phyloP scores from a whole-genome alignment of 108 stramenopile genomes.

The Conticribra guillardii region DNA sequence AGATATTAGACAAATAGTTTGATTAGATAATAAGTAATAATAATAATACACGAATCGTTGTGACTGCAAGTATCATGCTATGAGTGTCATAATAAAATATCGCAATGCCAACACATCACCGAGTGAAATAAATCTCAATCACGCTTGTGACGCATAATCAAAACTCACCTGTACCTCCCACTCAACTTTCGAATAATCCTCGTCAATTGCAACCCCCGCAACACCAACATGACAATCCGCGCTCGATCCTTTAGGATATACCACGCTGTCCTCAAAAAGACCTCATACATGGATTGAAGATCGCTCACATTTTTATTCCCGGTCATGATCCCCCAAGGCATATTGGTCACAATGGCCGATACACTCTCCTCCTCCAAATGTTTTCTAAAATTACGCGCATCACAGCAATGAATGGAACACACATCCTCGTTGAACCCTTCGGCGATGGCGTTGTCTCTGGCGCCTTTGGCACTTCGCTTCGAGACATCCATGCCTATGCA shows the following conservation, averaged over 20 bases:
- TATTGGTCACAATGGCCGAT: slow-evolving; percentile 62
- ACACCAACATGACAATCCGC: slow-evolving; percentile 70
- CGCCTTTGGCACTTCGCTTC: slow-evolving; percentile 57
- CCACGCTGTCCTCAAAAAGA: slow-evolving; percentile 73
- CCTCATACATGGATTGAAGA: slow-evolving; percentile 73
- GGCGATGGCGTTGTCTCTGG: slow-evolving; percentile 63
- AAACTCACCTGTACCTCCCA: slow-evolving; percentile 50
- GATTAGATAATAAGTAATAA: no score
- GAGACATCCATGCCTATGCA: slow-evolving; percentile 75
- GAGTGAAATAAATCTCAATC: not conserved
- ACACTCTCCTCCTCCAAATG: slow-evolving; percentile 64
- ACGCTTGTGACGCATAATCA: not conserved
- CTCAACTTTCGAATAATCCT: slow-evolving; percentile 70
- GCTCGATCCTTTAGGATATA: slow-evolving; percentile 58
- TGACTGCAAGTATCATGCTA: no score
- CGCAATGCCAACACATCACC: no score
- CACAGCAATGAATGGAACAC: slow-evolving; percentile 64
- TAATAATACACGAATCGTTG: no score
- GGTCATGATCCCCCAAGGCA: slow-evolving; percentile 77
- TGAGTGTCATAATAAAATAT: no score
- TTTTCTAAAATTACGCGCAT: slow-evolving; percentile 60
- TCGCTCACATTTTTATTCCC: slow-evolving; percentile 67
- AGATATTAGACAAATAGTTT: no score
- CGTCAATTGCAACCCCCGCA: slow-evolving; percentile 71
- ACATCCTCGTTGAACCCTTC: slow-evolving; percentile 55